These are phyloP conservation scores for Rhizopogon salebrosus DNA, from an alignment of 768 basidiomycete species.

Conservation along the genomic window DNA sequence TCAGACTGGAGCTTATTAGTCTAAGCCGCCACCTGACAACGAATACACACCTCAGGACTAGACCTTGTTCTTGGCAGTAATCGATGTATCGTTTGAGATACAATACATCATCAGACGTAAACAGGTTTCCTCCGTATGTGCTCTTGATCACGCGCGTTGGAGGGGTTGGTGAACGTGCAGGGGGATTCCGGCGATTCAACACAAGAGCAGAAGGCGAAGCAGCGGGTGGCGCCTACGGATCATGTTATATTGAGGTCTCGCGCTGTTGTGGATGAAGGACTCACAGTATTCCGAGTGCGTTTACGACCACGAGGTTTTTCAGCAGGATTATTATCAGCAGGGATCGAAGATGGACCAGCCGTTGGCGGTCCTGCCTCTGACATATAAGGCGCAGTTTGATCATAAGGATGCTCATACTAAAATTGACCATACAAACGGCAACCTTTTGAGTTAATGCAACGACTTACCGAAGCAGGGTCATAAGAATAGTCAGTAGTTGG, in stretches of 20 bases:
- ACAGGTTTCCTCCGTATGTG: conserved; percentile 84
- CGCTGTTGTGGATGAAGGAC: conserved; percentile 2
- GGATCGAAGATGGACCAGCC: conserved; percentile 35
- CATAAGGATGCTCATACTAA: conserved; percentile 55
- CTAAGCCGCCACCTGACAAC: not conserved
- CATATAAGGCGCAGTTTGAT: conserved; percentile 51
- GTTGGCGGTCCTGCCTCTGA: conserved; percentile 44
- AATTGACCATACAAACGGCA: conserved; percentile 6
- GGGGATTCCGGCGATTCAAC: conserved; percentile 56
- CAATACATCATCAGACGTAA: conserved; percentile 76
- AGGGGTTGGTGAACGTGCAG: conserved; percentile 78
- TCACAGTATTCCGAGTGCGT: conserved; percentile 55
- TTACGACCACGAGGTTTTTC: conserved; percentile 65
- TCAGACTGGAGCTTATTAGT: conserved; percentile 28
- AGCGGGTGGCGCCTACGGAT: conserved; percentile 51
- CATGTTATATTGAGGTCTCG: conserved; percentile 5
- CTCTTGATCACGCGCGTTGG: conserved; percentile 82
- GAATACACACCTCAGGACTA: conserved; percentile 62
- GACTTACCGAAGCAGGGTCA: conserved; percentile 43
- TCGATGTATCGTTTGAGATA: conserved; percentile 88
- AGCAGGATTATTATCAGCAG: conserved; percentile 17
- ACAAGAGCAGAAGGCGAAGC: conserved; percentile 64
- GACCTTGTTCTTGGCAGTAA: conserved; percentile 83
- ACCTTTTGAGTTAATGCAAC: not conserved
- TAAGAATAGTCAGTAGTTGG: conserved; percentile 48